phyloP scores from a whole-genome alignment of 1,284 basidiomycete genomes.

The Pyrrhoderma lamaoense region DNA sequence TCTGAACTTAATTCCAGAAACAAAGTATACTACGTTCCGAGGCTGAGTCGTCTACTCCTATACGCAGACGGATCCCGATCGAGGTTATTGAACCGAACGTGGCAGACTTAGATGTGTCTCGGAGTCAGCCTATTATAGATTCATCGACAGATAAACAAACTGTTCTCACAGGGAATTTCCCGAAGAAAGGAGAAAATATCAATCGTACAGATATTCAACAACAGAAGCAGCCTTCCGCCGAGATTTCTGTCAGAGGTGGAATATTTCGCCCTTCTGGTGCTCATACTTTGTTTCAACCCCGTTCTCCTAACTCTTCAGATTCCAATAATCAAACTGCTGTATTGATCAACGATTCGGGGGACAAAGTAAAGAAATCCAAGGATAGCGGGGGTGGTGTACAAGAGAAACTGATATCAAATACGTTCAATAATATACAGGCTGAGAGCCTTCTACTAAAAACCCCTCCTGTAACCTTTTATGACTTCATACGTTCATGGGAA shows the following conservation, averaged over 20 bases:
- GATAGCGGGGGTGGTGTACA: too few relatives aligned
- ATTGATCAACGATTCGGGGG: too few relatives aligned
- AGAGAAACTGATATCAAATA: too few relatives aligned
- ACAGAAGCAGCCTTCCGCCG: slow-evolving; percentile 27
- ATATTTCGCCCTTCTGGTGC: slow-evolving; percentile 50
- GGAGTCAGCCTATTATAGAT: too few relatives aligned
- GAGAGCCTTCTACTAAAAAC: slow-evolving; percentile 17
- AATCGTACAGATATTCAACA: slow-evolving; percentile 6
- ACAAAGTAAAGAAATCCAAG: too few relatives aligned
- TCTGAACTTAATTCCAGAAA: too few relatives aligned
- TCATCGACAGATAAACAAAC: too few relatives aligned
- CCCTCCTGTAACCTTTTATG: slow-evolving; percentile 44
- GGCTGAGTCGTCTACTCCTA: slow-evolving; percentile 19
- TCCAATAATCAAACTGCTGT: background rate
- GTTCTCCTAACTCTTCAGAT: slow-evolving; percentile 19
- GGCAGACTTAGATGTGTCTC: too few relatives aligned
- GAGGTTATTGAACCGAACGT: slow-evolving; percentile 44
- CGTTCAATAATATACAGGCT: too few relatives aligned
- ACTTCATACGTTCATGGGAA: slow-evolving; percentile 51
- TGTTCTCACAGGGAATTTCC: slow-evolving; percentile 18
- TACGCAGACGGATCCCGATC: slow-evolving; percentile 62
- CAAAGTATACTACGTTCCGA: too few relatives aligned
- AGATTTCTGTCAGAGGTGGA: slow-evolving; percentile 46
- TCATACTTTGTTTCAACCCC: slow-evolving; percentile 35
- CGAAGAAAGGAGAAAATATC: slow-evolving; percentile 14